Evolutionary conservation across 1,284 basidiomycete species (phyloP).

Genomic region (Peniophora sp.): DNA sequence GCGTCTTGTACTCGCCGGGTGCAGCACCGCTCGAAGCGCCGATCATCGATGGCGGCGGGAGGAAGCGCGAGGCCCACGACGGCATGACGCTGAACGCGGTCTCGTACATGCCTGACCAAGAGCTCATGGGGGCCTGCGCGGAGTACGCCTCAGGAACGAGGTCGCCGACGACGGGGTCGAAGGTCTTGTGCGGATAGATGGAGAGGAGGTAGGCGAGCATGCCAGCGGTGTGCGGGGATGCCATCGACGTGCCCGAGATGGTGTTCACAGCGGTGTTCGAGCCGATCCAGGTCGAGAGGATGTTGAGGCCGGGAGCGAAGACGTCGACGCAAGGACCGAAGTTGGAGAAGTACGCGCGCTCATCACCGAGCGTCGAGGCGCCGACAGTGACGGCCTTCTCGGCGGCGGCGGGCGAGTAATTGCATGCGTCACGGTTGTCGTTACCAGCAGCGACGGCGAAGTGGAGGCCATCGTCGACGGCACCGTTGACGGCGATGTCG

Average conservation of each 20-base stretch:
- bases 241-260: conserved; percentile 59
- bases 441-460: conserved; percentile 89
- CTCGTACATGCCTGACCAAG: conserved; percentile 36
- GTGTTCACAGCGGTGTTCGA: conserved; percentile 52
- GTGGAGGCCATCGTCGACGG: conserved; percentile 81
- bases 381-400: conserved; percentile 72
- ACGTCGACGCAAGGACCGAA: conserved; percentile 66
- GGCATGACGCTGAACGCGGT: conserved; percentile 50
- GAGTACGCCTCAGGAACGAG: conserved; percentile 18
- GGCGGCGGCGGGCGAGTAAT: conserved; percentile 65
- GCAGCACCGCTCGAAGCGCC: conserved; percentile 34
- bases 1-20: conserved; percentile 24
- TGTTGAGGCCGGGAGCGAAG: conserved; percentile 66
- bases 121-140: conserved; percentile 13
- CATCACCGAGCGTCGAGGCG: conserved; percentile 62
- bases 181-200: conserved; percentile 42
- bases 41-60: conserved; percentile 49
- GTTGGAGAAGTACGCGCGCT: conserved; percentile 75
- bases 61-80: conserved; percentile 46
- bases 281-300: conserved; percentile 63
- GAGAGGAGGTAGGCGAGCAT: conserved; percentile 71
- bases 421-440: conserved; percentile 51
- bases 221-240: conserved; percentile 52
- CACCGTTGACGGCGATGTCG: conserved; percentile 81
- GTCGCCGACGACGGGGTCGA: conserved; percentile 30